A percentile compares a stretch with the other conserved stretches of the same genome.
Evolutionary conservation across 345 rosid species (phyloP).

Genomic region (Nasturtium officinale): DNA sequence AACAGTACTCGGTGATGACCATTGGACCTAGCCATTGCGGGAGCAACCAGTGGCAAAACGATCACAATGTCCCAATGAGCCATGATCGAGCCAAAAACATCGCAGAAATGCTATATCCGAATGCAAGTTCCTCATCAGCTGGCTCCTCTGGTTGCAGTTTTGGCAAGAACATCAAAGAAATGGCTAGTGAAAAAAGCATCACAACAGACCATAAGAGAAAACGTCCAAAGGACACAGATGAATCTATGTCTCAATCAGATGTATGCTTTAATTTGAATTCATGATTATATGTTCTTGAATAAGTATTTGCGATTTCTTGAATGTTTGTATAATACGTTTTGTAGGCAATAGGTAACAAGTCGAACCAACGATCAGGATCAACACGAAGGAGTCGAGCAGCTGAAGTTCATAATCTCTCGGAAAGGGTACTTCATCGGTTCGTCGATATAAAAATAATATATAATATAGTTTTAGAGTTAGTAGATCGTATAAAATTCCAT

Average conservation of each 20-base stretch:
- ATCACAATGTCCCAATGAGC: slow-evolving; percentile 45
- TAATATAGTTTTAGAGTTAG: slow-evolving; percentile 3
- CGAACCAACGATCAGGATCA: slow-evolving; percentile 50
- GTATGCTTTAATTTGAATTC: slow-evolving; percentile 39
- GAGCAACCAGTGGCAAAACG: slow-evolving; percentile 55
- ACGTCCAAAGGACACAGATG: slow-evolving; percentile 49
- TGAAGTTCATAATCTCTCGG: slow-evolving; percentile 76
- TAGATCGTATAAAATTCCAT: neutral
- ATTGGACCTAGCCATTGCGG: slow-evolving; percentile 66
- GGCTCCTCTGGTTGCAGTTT: slow-evolving; percentile 73
- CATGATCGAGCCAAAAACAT: slow-evolving; percentile 45
- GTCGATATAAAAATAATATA: slow-evolving; percentile 10
- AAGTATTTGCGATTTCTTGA: slow-evolving; percentile 6
- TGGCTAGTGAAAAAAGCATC: slow-evolving; percentile 37
- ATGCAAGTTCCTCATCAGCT: slow-evolving; percentile 62
- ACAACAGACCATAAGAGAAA: slow-evolving; percentile 58
- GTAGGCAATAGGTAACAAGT: slow-evolving; percentile 55
- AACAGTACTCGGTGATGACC: slow-evolving; percentile 54
- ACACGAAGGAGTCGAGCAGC: slow-evolving; percentile 63
- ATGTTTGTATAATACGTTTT: neutral
- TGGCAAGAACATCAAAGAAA: slow-evolving; percentile 50
- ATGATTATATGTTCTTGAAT: slow-evolving; percentile 13
- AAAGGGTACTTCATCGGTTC: slow-evolving; percentile 56
- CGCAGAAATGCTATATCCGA: slow-evolving; percentile 49
- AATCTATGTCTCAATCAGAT: slow-evolving; percentile 64